Evolutionary conservation across 1,139 yeast genomes (phyloP).

Genomic region (Lodderomyces metapsilosis): DNA sequence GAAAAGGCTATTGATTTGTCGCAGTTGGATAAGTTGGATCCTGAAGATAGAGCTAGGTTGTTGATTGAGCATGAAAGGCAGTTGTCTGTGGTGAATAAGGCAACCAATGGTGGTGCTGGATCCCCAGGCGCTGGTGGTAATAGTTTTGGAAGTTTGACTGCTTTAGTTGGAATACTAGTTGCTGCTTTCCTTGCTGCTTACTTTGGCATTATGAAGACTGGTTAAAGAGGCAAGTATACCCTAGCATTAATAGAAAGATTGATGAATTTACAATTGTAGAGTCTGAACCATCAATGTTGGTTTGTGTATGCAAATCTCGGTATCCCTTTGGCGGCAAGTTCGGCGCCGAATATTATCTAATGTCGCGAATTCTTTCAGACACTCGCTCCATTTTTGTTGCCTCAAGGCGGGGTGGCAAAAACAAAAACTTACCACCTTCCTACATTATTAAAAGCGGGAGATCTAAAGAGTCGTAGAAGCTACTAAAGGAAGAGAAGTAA

Average conservation of each 20-base stretch:
- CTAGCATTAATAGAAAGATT: no score
- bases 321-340: no score
- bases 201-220: conserved; percentile 19
- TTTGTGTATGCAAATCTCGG: no score
- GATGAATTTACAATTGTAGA: no score
- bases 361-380: no score
- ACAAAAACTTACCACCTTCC: no score
- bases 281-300: no score
- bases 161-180: conserved; percentile 30
- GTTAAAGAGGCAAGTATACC: conserved; percentile 2
- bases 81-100: conserved; percentile 9
- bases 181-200: conserved; percentile 29
- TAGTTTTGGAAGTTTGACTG: conserved; percentile 12
- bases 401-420: no score
- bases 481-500: no score
- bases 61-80: conserved; percentile 25
- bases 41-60: conserved; percentile 46
- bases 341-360: no score
- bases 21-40: conserved; percentile 34
- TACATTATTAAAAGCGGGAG: no score
- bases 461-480: background rate
- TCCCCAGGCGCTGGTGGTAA: conserved; percentile 8
- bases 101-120: conserved; percentile 11
- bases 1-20: conserved; percentile 21
- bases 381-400: no score